Percentiles rank a stretch among this genome's conserved stretches.
These are phyloP conservation scores for Ostreobium quekettii DNA, from an alignment of 139 green algal genomes.

Conservation along the genomic window DNA sequence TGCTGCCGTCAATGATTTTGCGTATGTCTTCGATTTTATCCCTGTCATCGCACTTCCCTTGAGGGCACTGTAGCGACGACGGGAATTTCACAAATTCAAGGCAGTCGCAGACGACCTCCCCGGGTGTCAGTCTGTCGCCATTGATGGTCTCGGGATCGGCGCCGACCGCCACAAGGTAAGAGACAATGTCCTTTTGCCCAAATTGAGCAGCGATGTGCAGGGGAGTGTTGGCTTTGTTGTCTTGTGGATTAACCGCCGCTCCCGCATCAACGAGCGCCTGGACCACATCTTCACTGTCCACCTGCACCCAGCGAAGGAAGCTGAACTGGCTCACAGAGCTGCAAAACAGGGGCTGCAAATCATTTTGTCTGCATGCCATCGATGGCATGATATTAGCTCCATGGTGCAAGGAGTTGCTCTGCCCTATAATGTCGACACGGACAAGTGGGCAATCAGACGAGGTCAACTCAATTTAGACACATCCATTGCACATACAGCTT, in stretches of 20 bases:
- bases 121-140: not conserved
- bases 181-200: not conserved
- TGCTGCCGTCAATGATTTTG: not conserved
- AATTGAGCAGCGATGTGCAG: not conserved
- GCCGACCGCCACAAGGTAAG: not conserved
- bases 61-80: not conserved
- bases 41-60: not conserved
- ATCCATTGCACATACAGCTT: too few relatives aligned
- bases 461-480: too few relatives aligned
- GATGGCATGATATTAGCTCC: too few relatives aligned
- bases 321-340: too few relatives aligned
- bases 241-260: not conserved
- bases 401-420: too few relatives aligned
- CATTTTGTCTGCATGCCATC: too few relatives aligned
- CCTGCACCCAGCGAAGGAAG: too few relatives aligned
- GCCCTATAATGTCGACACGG: too few relatives aligned
- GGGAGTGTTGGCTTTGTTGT: constrained; percentile 2
- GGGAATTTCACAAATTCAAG: not conserved
- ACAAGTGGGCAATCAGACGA: too few relatives aligned
- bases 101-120: not conserved
- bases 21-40: not conserved
- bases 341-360: too few relatives aligned
- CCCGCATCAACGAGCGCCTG: not conserved
- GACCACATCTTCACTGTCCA: not conserved
- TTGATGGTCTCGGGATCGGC: not conserved